Evolutionary conservation across 2,329 filamentous ascomycete genomes (phyloP).

Genomic region (Penicillium sp.): DNA sequence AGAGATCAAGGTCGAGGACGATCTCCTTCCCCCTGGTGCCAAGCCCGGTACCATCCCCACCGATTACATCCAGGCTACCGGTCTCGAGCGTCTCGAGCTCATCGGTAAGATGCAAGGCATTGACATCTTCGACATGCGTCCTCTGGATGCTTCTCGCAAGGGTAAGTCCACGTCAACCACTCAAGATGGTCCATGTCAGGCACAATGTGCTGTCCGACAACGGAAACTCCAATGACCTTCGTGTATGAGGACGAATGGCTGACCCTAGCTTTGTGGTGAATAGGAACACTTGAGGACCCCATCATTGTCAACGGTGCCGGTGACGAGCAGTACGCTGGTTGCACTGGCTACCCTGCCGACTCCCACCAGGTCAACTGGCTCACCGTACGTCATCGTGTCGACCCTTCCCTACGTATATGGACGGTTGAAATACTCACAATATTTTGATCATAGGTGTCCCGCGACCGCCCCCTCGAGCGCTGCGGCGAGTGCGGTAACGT

Average conservation of each 20-base stretch:
- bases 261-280: not conserved
- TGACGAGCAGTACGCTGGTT: slow-evolving; percentile 93
- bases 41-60: slow-evolving; percentile 77
- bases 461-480: slow-evolving; percentile 84
- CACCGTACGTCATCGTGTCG: slow-evolving; percentile 54
- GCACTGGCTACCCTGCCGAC: slow-evolving; percentile 89
- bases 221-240: not conserved
- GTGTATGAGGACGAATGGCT: not conserved
- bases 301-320: slow-evolving; percentile 87
- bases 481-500: slow-evolving; percentile 95
- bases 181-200: not conserved
- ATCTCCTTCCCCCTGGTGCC: slow-evolving; percentile 80
- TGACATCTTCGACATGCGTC: slow-evolving; percentile 97
- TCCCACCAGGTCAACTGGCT: slow-evolving; percentile 89
- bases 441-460: slow-evolving; percentile 58
- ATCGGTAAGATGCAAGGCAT: slow-evolving; percentile 98
- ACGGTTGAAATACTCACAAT: slow-evolving; percentile 14
- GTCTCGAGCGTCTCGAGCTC: slow-evolving; percentile 97
- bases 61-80: slow-evolving; percentile 91
- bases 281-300: slow-evolving; percentile 82
- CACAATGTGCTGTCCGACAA: not conserved
- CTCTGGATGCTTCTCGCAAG: slow-evolving; percentile 81
- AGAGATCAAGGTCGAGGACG: slow-evolving; percentile 80
- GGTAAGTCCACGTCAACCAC: slow-evolving; percentile 49
- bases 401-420: not conserved